Base-by-base conservation (phyloP, 2,329 filamentous ascomycete species). In the Lithohypha guttulata region DNA sequence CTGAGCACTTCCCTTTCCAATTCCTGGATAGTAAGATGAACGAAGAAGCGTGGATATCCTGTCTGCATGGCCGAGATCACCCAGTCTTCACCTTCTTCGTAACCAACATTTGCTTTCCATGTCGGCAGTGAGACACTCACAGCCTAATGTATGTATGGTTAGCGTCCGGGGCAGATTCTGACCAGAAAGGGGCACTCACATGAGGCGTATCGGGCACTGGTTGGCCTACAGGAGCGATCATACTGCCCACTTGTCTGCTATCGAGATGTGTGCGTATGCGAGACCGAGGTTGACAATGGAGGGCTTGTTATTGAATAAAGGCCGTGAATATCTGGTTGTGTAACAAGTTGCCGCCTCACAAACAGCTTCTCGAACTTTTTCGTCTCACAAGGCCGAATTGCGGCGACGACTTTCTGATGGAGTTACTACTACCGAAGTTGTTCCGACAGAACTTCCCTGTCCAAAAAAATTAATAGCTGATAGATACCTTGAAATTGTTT, bases 41-140 rank as follows among this genome's bases (percentile, higher is more conserved):
- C 79, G 61, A 93, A 95, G 66, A 96, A 98, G 39, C 87, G 75
- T 44, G 91, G 91, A 60, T 98, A 98, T 23, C 91, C 91, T 30
- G 83, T 93, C 48, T 75, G 71, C 86, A 98, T 81, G 56, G 79
- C 81, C 46, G 71, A 73, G 13, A 91, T 48, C n/a, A 98, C 84
- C 80, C 84, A 91, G 41, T 79, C 68, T 57, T 93, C 73, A 35
- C 86, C 89, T 60, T 98, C 86, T 60, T 98, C 91, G 56, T 98
- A 98, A 27, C 77, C 89, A 26, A 98, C 70, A 54, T 93, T 96
- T 49, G 86, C 71, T 49, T 71, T 72, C 91, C 91, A 98, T 63
- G 86, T 93, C 26, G 91, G 91, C 18, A 98, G 68, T 11, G 91
- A 96, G 28, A 96, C 89, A 59, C 89, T 96, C 49, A 96, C 84